Percentiles rank a stretch among this genome's conserved stretches.
These are phyloP conservation scores for Erythrophleum ivorense DNA, from an alignment of 331 rosid species.

Conservation along the genomic window DNA sequence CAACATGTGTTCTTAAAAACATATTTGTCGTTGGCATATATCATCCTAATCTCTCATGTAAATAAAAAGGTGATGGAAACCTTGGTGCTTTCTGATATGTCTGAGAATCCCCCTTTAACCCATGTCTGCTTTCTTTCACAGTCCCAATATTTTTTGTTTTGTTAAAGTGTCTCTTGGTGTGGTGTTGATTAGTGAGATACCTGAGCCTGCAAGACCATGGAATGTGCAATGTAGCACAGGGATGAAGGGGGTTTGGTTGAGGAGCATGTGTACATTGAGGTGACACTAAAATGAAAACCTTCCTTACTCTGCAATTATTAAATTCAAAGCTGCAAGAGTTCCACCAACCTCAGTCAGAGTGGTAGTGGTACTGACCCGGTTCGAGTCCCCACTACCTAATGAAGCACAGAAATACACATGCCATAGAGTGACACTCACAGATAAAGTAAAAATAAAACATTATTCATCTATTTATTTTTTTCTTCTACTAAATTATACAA, in stretches of 20 bases:
- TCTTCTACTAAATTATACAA: background rate
- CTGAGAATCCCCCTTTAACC: no score
- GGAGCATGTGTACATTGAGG: background rate
- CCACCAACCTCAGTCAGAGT: constrained; percentile 23
- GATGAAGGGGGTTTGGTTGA: no score
- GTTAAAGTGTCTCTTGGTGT: no score
- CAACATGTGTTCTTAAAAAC: no score
- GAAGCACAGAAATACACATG: constrained; percentile 39
- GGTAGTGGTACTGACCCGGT: constrained; percentile 2
- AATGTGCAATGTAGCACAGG: no score
- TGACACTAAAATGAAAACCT: background rate
- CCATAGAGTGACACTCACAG: background rate
- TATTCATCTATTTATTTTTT: background rate
- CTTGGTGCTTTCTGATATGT: no score
- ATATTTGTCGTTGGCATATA: no score
- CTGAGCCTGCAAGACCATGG: no score
- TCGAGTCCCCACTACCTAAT: constrained; percentile 12
- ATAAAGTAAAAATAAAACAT: background rate
- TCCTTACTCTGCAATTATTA: background rate
- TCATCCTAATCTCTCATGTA: no score
- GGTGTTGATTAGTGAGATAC: no score
- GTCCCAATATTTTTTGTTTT: background rate
- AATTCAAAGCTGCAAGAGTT: constrained; percentile 25
- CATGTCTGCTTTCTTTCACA: background rate
- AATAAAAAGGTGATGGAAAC: no score